These are phyloP conservation scores for Citrus maxima DNA, from an alignment of 345 rosid species.

Conservation along the genomic window DNA sequence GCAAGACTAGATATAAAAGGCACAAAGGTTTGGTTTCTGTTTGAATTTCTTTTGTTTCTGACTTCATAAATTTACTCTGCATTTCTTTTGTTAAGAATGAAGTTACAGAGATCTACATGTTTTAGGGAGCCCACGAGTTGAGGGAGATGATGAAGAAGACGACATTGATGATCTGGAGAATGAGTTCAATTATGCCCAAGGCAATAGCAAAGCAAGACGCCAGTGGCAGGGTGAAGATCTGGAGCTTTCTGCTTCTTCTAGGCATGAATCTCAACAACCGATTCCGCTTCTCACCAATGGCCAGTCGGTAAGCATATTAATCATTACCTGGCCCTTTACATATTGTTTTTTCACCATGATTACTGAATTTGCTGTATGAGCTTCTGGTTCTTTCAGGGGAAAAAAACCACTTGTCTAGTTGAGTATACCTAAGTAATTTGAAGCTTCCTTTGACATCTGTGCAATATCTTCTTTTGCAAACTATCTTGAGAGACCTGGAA, in stretches of 20 bases:
- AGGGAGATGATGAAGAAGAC: conserved; percentile 98
- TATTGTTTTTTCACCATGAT: not conserved
- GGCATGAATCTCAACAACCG: conserved; percentile 88
- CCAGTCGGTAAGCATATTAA: conserved; percentile 51
- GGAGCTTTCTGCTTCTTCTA: conserved; percentile 80
- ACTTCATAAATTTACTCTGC: not conserved
- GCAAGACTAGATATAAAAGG: conserved; percentile 96
- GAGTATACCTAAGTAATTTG: not conserved
- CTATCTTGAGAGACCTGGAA: not conserved
- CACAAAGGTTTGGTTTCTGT: conserved; percentile 62
- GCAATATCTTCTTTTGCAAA: not conserved
- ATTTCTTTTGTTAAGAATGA: not conserved
- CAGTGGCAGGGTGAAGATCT: conserved; percentile 84
- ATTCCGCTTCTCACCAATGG: conserved; percentile 94
- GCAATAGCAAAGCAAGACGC: conserved; percentile 55
- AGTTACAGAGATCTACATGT: conserved; percentile 7
- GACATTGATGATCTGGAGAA: conserved; percentile 95
- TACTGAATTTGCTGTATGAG: not conserved
- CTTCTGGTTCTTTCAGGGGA: not conserved
- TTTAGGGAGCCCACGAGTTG: conserved; percentile 90
- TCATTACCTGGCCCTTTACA: not conserved
- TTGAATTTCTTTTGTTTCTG: not conserved
- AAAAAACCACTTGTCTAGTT: not conserved
- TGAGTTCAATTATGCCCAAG: conserved; percentile 81
- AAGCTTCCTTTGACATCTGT: not conserved